Evolutionary conservation across 805 yeast species (phyloP).

Genomic region (Saturnispora sekii): DNA sequence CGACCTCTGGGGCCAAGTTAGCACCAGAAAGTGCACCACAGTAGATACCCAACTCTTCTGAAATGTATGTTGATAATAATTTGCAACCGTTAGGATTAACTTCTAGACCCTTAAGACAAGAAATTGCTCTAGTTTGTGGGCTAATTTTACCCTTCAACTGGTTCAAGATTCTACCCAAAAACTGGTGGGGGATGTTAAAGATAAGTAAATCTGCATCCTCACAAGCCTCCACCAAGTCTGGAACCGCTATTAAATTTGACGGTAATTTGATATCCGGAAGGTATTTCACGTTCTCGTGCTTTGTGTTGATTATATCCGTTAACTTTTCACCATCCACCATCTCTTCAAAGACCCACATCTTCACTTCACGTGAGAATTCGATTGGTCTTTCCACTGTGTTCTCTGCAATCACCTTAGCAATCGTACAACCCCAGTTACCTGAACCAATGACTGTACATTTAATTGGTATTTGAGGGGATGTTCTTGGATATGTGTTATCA

Average conservation of each 20-base stretch:
- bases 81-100: conserved; percentile 80
- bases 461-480: conserved; percentile 29
- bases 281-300: conserved; percentile 91
- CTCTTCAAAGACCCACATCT: conserved; percentile 98
- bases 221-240: conserved; percentile 69
- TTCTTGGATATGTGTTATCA: conserved; percentile 14
- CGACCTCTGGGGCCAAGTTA: conserved; percentile 94
- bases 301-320: conserved; percentile 81
- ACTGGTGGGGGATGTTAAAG: conserved; percentile 97
- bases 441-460: conserved; percentile 80
- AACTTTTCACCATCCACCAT: conserved; percentile 63
- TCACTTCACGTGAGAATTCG: conserved; percentile 62
- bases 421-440: conserved; percentile 98
- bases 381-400: conserved; percentile 65
- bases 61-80: conserved; percentile 68
- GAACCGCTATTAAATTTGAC: conserved; percentile 76
- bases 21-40: conserved; percentile 98
- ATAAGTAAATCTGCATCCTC: conserved; percentile 76
- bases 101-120: conserved; percentile 93
- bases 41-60: conserved; percentile 71
- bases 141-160: conserved; percentile 71
- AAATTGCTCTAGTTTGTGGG: conserved; percentile 72
- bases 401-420: conserved; percentile 91
- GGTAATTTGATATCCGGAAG: conserved; percentile 86
- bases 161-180: conserved; percentile 64